Evolutionary conservation across 208 protist species (phyloP), one percentile per base, ranked within the genome.

Genomic region (Leishmania major): DNA sequence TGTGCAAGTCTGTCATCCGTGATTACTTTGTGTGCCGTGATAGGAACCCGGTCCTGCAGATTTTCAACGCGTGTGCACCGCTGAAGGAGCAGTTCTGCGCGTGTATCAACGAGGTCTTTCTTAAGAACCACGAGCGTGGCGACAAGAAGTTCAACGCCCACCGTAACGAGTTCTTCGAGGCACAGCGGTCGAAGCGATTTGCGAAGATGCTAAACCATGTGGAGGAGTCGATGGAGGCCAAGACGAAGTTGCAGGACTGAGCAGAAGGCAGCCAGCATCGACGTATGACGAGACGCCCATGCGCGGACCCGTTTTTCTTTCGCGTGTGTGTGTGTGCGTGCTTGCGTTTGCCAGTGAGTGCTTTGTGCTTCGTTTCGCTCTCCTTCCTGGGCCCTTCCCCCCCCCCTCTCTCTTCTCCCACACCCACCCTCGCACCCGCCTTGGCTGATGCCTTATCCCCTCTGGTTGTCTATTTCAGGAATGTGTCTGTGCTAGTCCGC

Each of bases 11-110:
- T 25, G 90, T 93, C 37, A 97, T 97, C 85, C 92, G 91, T 25
- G 94, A 97, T 55, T 97, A 97, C 84, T 97, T 95, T 85, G 84
- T 92, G 3, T 97, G 94, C 75, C 89, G 94, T 28, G 94, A 97
- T 69, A 79, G 85, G 60, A 92, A 95, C 72, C 89, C 86, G 22
- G 77, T 93, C 47, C 69, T 95, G 84, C 94, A 95, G 78, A 57
- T 94, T 11, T 91, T 94, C 60, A 97, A 97, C 86, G 85, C 89
- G 51, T 97, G 94, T 76, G 92, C 89, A 17, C 94, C 94, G 53
- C 85, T 97, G 40, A 95, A 95, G 82, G 94, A 95, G 76, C 92
- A 97, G 89, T 94, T 97, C 73, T 95, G 91, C 45, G 79, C 92
- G 5, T 97, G 94, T 78, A 95, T 97, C 80, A 97, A 97, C 86